Percentiles rank a stretch among this genome's conserved stretches.
Conservation (phyloP, 768 basidiomycete genomes). For the Suillus subalutaceus region DNA sequence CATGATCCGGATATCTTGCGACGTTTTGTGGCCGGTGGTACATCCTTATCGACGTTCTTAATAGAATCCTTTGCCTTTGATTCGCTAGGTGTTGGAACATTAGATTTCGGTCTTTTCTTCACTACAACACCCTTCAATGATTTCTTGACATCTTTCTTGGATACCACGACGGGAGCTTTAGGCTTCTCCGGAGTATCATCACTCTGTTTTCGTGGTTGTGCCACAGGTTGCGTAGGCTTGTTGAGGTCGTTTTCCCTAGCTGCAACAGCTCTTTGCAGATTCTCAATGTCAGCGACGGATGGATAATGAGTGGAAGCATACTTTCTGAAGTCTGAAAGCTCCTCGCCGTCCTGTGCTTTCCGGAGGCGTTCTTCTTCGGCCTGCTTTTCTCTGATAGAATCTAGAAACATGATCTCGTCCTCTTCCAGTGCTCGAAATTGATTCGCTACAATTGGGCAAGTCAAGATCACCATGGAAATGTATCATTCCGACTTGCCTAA, state of each 20-base stretch:
- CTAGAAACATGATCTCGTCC: conserved; percentile 88
- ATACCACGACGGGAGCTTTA: conserved; percentile 31
- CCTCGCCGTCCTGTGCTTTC: conserved; percentile 75
- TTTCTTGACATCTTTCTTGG: conserved; percentile 68
- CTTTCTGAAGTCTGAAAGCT: conserved; percentile 80
- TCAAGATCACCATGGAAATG: conserved; percentile 13
- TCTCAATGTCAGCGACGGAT: conserved; percentile 16
- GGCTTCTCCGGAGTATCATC: conserved; percentile 28
- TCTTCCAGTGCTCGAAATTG: conserved; percentile 90
- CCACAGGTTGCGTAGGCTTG: conserved; percentile 34
- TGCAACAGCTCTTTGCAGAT: conserved; percentile 60
- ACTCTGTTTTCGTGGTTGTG: conserved; percentile 38
- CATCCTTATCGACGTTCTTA: conserved; percentile 28
- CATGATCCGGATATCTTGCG: conserved; percentile 48
- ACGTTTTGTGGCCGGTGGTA: conserved; percentile 55
- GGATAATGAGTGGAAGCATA: conserved; percentile 35
- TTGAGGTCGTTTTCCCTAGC: conserved; percentile 60
- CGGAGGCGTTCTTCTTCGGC: conserved; percentile 76
- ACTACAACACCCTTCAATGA: conserved; percentile 78
- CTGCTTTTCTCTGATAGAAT: conserved; percentile 77
- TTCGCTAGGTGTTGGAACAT: conserved; percentile 21
- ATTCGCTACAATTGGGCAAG: conserved; percentile 54
- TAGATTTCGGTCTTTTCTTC: conserved; percentile 68
- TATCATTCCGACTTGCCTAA: conserved; percentile 43
- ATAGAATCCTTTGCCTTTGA: conserved; percentile 20